Percentiles rank a stretch among this genome's conserved stretches.
phyloP scores from a whole-genome alignment of 2,329 filamentous ascomycete genomes.

The Penicillium vulpinum region DNA sequence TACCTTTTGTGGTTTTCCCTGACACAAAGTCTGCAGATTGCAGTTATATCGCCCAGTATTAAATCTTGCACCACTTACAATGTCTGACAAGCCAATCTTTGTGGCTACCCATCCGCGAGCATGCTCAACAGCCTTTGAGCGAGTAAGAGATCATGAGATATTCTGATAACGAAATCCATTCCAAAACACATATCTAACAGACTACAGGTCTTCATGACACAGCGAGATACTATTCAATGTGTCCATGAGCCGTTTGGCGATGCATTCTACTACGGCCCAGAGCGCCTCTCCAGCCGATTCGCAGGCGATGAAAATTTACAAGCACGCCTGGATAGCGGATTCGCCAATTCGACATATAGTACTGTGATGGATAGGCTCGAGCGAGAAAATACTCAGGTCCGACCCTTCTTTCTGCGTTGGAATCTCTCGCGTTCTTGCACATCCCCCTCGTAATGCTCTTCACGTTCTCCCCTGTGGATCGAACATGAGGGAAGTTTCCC shows the following conservation, averaged over 20 bases:
- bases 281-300: slow-evolving; percentile 78
- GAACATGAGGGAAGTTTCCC: slow-evolving; percentile 1
- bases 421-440: slow-evolving; percentile 23
- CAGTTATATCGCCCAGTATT: not conserved
- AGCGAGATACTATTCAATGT: slow-evolving; percentile 74
- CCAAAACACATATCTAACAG: slow-evolving; percentile 4
- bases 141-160: slow-evolving; percentile 57
- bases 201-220: slow-evolving; percentile 89
- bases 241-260: slow-evolving; percentile 97
- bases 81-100: slow-evolving; percentile 83
- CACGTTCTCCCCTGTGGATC: slow-evolving; percentile 1
- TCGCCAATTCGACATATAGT: slow-evolving; percentile 46
- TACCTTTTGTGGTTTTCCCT: slow-evolving; percentile 7
- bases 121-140: slow-evolving; percentile 95
- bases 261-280: slow-evolving; percentile 92
- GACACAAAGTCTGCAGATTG: slow-evolving; percentile 1
- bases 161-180: not conserved
- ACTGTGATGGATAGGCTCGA: slow-evolving; percentile 77
- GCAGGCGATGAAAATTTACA: slow-evolving; percentile 62
- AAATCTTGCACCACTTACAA: slow-evolving; percentile 1
- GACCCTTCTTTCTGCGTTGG: slow-evolving; percentile 35
- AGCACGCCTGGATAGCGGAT: slow-evolving; percentile 45
- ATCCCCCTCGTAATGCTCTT: not conserved
- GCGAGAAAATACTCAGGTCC: slow-evolving; percentile 70
- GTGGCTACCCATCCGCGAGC: slow-evolving; percentile 90